Base-by-base conservation (phyloP, 1,139 yeast species). In the Yamadazyma sp. region DNA sequence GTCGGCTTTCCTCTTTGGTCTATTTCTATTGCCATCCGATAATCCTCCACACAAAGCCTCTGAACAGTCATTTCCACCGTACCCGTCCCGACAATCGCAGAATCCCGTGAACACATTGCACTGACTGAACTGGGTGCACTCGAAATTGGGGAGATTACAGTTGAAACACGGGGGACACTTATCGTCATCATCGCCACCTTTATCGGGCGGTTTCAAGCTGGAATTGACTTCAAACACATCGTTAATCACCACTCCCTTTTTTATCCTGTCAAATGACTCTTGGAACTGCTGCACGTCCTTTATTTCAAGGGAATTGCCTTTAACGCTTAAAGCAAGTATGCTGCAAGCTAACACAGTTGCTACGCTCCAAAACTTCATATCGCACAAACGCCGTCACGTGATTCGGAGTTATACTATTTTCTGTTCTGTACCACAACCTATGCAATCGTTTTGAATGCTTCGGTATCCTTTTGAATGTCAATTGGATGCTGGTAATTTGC, bases 31-130 rank as follows among this genome's bases (percentile, higher is more conserved):
- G 21, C 84, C 86, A 42, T 78, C 80, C 0, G 81, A 64, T 21
- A 89, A 67, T 0, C 87, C 75, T 1, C 97, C 98, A 68, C 98
- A 92, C 27, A 88, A 72, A 0, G 98, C 96, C 50, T 78, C 77
- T 1, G 90, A 75, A 61, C 98, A 92, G 57, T 92, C 97, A 52
- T 81, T 80, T 7, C 97, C 97, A 4, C 96, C 97, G 62, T 84
- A 92, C 0, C 98, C 98, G 25, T 80, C 82, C 31, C 87, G 79
- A 62, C 98, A 92, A 41, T 86, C 95, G 65, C 98, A 92, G 57
- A 82, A 76, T 1, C 98, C 98, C 2, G 94, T 86, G 60, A 73
- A 87, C 31, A 85, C 76, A 57, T 92, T 87, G 67, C 98, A 92
- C 20, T 63, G 65, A 21, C 96, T 89, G 57, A 83, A 92, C 54